phyloP scores from a whole-genome alignment of 2,329 filamentous ascomycete genomes.

The Hymenoscyphus linearis region DNA sequence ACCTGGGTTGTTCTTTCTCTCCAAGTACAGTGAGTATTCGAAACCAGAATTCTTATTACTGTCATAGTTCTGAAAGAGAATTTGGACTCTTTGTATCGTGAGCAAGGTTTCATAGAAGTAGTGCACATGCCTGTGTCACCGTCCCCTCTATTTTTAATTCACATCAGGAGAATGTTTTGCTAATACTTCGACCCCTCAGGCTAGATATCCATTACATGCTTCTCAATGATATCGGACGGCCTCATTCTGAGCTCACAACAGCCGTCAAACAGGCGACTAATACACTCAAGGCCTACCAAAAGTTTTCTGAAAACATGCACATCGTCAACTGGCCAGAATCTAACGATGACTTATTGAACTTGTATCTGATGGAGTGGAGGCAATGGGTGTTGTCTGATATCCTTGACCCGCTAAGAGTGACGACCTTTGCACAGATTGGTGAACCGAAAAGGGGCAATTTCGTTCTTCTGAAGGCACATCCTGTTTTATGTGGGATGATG shows the following conservation, averaged over 20 bases:
- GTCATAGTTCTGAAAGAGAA: too few species aligned
- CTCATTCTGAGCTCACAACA: constrained; percentile 1
- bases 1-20: constrained; percentile 8
- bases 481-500: constrained; percentile 6
- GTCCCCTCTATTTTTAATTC: background rate
- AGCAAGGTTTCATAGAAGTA: too few species aligned
- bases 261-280: background rate
- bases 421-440: background rate
- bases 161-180: background rate
- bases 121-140: too few species aligned
- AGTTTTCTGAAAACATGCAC: background rate
- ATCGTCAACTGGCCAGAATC: background rate
- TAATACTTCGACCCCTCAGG: background rate
- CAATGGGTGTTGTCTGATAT: background rate
- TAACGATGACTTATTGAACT: background rate
- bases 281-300: background rate
- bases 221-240: background rate
- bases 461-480: constrained; percentile 2
- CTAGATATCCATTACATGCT: constrained; percentile 2
- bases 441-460: background rate
- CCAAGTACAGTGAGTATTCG: constrained; percentile 2
- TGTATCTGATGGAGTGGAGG: background rate
- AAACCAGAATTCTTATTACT: background rate
- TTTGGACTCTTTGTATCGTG: too few species aligned
- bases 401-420: background rate